Base-by-base conservation (phyloP, 2,329 filamentous ascomycete species). In the Colletotrichum tropicicola region DNA sequence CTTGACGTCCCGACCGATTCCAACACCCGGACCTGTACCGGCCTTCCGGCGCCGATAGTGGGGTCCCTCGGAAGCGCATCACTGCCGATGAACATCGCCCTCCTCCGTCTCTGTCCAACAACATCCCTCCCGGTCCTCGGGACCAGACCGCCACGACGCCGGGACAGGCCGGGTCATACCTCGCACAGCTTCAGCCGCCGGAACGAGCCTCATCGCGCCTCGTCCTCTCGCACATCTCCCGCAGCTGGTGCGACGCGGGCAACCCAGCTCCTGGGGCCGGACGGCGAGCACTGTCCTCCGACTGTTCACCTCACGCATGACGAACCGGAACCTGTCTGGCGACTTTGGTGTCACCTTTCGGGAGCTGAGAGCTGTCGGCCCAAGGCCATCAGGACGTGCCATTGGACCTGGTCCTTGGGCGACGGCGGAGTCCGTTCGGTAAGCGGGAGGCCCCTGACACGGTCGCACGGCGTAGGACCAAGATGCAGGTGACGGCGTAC, bases 181-280 rank as follows among this genome's bases (percentile, higher is more conserved):
- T 78, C 57, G 70, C 67, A 70, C 79, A 80, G 56, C 80, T 80
- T 23, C 70, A 71, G 58, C 79, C 80, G 56, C 70, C 73, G 10
- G 82, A 82, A 17, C 74, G 75, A 28, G 67, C 72, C 70, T 83
- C 76, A 70, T 84, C 82, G 66, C 82, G 83, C 74, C 82, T 79
- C 62, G 81, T 75, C 49, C 76, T 70, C 75, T 77, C 62, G 78
- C 74, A 70, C 79, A 81, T 39, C 80, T 72, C 57, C 74, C 73
- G 68, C 80, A 82, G 66, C 70, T 59, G 25, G 52, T 77, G 67
- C 74, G 79, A 43, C 76, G 74, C 53, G 76, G 13, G 75, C 30
- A 79, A 74, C 23, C 79, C 77, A 48, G 78, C 78, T 77, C 79
- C 77, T 44, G 44, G 57, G n/a, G 57, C 39, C 12, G 32, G 35